phyloP scores from a whole-genome alignment of 768 basidiomycete species.

The Krasilnikovozyma curviuscula region DNA sequence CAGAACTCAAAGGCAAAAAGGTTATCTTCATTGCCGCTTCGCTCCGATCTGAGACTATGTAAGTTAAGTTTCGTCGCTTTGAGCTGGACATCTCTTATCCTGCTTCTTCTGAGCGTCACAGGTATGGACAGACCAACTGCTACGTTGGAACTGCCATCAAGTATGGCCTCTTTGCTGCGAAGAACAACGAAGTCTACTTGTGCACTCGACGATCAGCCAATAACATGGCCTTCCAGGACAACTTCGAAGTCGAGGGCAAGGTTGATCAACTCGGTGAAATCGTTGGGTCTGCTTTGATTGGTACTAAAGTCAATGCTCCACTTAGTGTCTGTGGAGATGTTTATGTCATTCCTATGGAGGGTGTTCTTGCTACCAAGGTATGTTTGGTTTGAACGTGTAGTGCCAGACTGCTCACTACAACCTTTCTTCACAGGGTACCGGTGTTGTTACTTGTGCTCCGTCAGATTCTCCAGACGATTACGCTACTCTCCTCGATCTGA shows the following conservation, averaged over 20 bases:
- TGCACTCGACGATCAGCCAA: conserved; percentile 55
- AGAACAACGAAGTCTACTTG: conserved; percentile 56
- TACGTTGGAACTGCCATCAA: conserved; percentile 80
- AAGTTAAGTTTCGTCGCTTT: conserved; percentile 19
- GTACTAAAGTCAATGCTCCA: conserved; percentile 77
- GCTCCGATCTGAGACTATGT: conserved; percentile 92
- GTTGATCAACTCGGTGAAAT: conserved; percentile 56
- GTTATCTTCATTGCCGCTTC: conserved; percentile 92
- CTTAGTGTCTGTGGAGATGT: conserved; percentile 64
- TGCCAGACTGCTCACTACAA: neutral
- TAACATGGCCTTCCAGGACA: conserved; percentile 35
- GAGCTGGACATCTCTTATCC: neutral
- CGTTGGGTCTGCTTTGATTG: conserved; percentile 58
- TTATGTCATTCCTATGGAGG: conserved; percentile 97
- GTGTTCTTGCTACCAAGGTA: conserved; percentile 81
- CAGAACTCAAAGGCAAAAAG: conserved; percentile 44
- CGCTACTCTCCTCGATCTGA: conserved; percentile 67
- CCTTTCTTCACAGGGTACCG: conserved; percentile 51
- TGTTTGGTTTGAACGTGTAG: conserved; percentile 10
- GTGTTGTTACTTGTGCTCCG: conserved; percentile 92
- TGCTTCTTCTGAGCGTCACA: conserved; percentile 18
- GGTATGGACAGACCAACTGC: conserved; percentile 97
- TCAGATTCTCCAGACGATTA: conserved; percentile 98
- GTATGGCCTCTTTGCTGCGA: conserved; percentile 79
- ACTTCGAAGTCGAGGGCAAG: conserved; percentile 46